Evolutionary conservation across 257 asterid species (phyloP).

Genomic region (Nicotiana undulata): DNA sequence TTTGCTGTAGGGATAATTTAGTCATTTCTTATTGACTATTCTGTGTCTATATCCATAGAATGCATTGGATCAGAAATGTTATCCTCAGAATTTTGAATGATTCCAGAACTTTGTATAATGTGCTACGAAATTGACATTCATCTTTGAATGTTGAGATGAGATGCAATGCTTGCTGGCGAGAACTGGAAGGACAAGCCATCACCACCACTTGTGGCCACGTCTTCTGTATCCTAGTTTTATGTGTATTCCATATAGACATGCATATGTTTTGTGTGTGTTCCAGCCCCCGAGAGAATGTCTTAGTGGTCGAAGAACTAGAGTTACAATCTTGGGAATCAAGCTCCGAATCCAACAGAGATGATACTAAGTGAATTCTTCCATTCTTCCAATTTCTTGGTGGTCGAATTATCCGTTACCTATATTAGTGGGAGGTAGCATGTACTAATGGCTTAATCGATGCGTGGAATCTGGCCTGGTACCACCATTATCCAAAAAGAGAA

Average conservation of each 20-base stretch:
- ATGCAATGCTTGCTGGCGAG: conserved; percentile 97
- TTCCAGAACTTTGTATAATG: not conserved
- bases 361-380: not conserved
- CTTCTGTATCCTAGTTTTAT: conserved; percentile 60
- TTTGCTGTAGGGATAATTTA: not conserved
- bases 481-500: not conserved
- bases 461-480: not conserved
- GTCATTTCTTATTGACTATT: not conserved
- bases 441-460: not conserved
- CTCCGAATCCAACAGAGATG: not conserved
- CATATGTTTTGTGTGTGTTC: not conserved
- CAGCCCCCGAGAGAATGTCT: not conserved
- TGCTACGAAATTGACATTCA: not conserved
- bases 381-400: not conserved
- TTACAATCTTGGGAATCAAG: not conserved
- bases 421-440: not conserved
- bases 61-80: not conserved
- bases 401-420: not conserved
- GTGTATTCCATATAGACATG: conserved; percentile 6
- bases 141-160: conserved; percentile 50
- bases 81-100: not conserved
- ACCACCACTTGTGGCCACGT: conserved; percentile 94
- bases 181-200: conserved; percentile 85
- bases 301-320: not conserved
- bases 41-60: not conserved